These are phyloP conservation scores for Aspergillus fumigatiaffinis DNA, from an alignment of 2,329 filamentous ascomycete species.

Conservation along the genomic window DNA sequence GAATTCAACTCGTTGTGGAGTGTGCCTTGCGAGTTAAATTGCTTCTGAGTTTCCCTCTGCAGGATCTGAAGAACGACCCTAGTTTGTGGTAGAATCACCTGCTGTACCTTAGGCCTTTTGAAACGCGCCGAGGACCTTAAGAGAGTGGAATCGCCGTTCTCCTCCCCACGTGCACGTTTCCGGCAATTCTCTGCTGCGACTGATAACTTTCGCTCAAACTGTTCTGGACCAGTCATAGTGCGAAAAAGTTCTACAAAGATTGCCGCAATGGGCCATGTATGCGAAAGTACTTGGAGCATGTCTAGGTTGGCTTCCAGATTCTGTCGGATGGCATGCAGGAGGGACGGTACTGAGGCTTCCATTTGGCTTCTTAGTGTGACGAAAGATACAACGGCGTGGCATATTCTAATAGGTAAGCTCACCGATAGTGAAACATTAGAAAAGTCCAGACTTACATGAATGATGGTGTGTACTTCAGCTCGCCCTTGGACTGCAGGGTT, in stretches of 20 bases:
- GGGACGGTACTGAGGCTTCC: conserved; percentile 7
- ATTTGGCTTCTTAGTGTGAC: conserved; percentile 11
- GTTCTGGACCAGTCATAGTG: conserved; percentile 1
- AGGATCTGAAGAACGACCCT: conserved; percentile 10
- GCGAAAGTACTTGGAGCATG: conserved; percentile 4
- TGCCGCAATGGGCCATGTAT: conserved; percentile 11
- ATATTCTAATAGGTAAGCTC: conserved; percentile 8
- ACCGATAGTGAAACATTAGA: not conserved
- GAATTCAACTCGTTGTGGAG: not conserved
- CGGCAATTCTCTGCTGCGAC: conserved; percentile 5
- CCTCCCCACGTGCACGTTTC: conserved; percentile 1
- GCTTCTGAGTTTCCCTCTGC: conserved; percentile 5
- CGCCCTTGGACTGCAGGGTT: conserved; percentile 5
- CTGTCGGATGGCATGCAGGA: conserved; percentile 6
- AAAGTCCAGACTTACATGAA: conserved; percentile 3
- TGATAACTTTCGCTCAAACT: conserved; percentile 3
- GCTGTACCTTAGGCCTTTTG: conserved; percentile 6
- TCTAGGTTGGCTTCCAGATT: conserved; percentile 10
- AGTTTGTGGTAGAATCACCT: conserved; percentile 12
- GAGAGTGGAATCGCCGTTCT: not conserved
- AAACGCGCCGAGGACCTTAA: not conserved
- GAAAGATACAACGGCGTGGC: conserved; percentile 10
- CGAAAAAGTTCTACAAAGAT: conserved; percentile 10
- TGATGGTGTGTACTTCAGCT: conserved; percentile 9
- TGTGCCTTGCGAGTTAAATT: not conserved